Evolutionary conservation across 768 basidiomycete species (phyloP).

Genomic region (Rhodotorula toruloides): DNA sequence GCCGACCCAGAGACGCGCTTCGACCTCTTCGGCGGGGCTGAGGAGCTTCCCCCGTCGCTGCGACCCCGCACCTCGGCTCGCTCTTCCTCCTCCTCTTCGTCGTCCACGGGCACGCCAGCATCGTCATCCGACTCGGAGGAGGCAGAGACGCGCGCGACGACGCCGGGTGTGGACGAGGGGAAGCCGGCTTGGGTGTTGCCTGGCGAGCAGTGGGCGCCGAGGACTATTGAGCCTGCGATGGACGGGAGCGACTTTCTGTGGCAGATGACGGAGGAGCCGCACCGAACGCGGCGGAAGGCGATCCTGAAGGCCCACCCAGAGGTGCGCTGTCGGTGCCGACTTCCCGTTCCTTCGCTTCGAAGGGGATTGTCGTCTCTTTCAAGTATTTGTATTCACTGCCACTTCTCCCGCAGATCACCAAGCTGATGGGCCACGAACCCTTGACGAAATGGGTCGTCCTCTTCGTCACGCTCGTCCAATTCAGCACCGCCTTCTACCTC

Average conservation of each 20-base stretch:
- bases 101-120: no score
- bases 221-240: slow-evolving; percentile 57
- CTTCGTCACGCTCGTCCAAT: slow-evolving; percentile 70
- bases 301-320: slow-evolving; percentile 94
- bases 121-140: slow-evolving; percentile 28
- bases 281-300: slow-evolving; percentile 74
- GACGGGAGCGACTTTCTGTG: slow-evolving; percentile 86
- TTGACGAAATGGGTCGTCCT: slow-evolving; percentile 87
- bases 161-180: slow-evolving; percentile 22
- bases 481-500: slow-evolving; percentile 60
- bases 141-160: slow-evolving; percentile 19
- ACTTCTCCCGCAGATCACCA: slow-evolving; percentile 62
- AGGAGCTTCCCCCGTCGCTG: slow-evolving; percentile 18
- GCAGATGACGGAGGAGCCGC: slow-evolving; percentile 97
- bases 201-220: slow-evolving; percentile 30
- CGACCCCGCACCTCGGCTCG: slow-evolving; percentile 1
- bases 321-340: slow-evolving; percentile 50
- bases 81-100: no score
- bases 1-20: slow-evolving; percentile 11
- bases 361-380: neutral
- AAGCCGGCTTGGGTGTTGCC: neutral
- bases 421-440: slow-evolving; percentile 92
- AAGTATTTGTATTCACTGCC: neutral
- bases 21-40: slow-evolving; percentile 34
- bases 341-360: neutral